Conservation (phyloP, 208 protist species). For the Zelonia costaricensis region DNA sequence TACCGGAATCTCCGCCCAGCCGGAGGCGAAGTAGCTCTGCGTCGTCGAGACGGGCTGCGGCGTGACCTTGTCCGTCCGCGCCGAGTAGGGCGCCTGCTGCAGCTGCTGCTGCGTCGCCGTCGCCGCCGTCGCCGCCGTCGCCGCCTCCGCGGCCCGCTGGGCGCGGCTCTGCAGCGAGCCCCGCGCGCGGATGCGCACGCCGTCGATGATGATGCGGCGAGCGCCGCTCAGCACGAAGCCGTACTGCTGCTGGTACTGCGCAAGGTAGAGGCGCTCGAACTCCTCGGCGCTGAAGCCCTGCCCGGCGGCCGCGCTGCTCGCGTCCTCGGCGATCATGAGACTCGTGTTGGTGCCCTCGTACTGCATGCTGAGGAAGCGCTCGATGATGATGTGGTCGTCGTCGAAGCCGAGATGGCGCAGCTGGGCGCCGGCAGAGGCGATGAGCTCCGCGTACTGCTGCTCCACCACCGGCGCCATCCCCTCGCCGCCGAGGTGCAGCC, state of each 20-base stretch:
- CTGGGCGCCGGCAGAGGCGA: conserved; percentile 19
- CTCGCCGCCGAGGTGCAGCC: conserved; percentile 24
- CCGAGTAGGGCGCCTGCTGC: conserved; percentile 39
- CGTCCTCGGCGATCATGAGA: conserved; percentile 80
- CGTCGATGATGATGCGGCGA: conserved; percentile 91
- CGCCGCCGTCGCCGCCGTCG: conserved; percentile 29
- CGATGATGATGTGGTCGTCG: conserved; percentile 40
- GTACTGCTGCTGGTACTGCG: conserved; percentile 89
- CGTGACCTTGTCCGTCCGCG: conserved; percentile 13
- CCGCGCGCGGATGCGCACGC: conserved; percentile 84
- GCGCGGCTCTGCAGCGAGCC: conserved; percentile 35
- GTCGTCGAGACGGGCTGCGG: conserved; percentile 26
- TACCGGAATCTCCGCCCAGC: conserved; percentile 59
- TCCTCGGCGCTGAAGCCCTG: conserved; percentile 9
- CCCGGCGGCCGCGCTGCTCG: neutral
- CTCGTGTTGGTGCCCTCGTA: conserved; percentile 94
- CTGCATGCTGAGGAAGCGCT: conserved; percentile 86
- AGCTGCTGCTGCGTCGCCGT: conserved; percentile 7
- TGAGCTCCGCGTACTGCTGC: conserved; percentile 34
- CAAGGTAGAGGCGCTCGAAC: conserved; percentile 69
- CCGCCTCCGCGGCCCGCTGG: conserved; percentile 15
- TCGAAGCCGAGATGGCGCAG: conserved; percentile 47
- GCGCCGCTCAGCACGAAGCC: conserved; percentile 81
- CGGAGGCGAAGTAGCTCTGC: conserved; percentile 44
- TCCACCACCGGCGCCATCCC: conserved; percentile 30